These are phyloP conservation scores for Penicillium desertorum DNA, from an alignment of 495 filamentous ascomycete species.

Conservation along the genomic window DNA sequence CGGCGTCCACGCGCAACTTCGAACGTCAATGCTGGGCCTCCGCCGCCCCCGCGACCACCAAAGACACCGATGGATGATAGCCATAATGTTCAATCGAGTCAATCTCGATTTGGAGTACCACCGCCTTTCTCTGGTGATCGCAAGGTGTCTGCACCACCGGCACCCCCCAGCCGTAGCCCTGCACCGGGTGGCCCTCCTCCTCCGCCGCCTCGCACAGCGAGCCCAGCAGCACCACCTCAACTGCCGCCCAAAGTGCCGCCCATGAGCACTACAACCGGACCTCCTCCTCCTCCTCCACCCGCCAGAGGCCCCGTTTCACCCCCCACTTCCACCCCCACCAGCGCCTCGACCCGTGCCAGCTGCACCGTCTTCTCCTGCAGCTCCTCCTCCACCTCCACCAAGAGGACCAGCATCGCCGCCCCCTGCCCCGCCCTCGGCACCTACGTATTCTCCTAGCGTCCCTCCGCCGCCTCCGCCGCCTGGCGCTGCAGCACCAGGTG, in stretches of 20 bases:
- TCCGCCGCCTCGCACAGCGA: slow-evolving; percentile 64
- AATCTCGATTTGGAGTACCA: slow-evolving; percentile 71
- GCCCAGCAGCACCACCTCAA: slow-evolving; percentile 57
- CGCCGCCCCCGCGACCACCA: slow-evolving; percentile 82
- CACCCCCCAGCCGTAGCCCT: slow-evolving; percentile 68
- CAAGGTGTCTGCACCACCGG: slow-evolving; percentile 63
- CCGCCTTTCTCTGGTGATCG: slow-evolving; percentile 76
- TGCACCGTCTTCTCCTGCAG: slow-evolving; percentile 28
- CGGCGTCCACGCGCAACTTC: slow-evolving; percentile 58
- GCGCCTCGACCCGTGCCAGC: slow-evolving; percentile 50
- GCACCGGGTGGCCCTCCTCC: slow-evolving; percentile 57
- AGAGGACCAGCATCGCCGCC: slow-evolving; percentile 28
- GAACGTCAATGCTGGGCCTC: slow-evolving; percentile 65
- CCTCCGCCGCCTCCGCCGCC: slow-evolving; percentile 32
- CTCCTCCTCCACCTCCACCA: slow-evolving; percentile 35
- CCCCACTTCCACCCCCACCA: slow-evolving; percentile 51
- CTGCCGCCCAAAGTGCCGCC: slow-evolving; percentile 70
- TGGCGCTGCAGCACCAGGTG: slow-evolving; percentile 27
- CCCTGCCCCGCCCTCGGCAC: slow-evolving; percentile 26
- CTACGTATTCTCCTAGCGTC: slow-evolving; percentile 17
- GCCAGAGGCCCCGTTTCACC: slow-evolving; percentile 50
- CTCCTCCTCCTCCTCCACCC: slow-evolving; percentile 62
- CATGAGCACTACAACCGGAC: slow-evolving; percentile 36
- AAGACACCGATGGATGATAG: slow-evolving; percentile 79
- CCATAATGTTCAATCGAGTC: slow-evolving; percentile 42